phyloP scores from a whole-genome alignment of 768 basidiomycete species.

The Boletales sp. region DNA sequence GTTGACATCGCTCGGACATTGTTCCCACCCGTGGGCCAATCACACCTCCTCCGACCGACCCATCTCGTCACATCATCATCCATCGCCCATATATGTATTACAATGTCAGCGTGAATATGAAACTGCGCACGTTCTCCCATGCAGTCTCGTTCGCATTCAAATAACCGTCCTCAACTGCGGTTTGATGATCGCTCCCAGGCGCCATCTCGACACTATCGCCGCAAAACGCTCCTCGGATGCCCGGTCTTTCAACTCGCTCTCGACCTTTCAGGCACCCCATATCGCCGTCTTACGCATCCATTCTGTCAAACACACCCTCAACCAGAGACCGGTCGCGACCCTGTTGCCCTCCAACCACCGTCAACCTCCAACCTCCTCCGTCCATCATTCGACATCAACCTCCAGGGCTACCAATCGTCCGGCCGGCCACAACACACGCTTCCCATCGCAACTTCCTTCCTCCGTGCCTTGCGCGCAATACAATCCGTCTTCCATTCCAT shows the following conservation, averaged over 20 bases:
- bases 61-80: not conserved
- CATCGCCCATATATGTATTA: not conserved
- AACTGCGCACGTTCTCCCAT: not conserved
- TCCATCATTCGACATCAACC: too few species aligned
- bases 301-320: too few species aligned
- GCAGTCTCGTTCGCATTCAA: not conserved
- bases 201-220: too few species aligned
- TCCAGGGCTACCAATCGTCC: too few species aligned
- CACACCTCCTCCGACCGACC: not conserved
- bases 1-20: constrained; percentile 6
- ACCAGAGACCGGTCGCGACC: too few species aligned
- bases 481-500: constrained; percentile 3
- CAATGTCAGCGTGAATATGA: not conserved
- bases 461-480: not conserved
- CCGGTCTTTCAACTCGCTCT: not conserved
- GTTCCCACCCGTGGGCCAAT: not conserved
- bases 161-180: not conserved
- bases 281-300: too few species aligned
- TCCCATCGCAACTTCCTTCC: not conserved
- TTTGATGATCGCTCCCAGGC: not conserved
- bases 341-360: too few species aligned
- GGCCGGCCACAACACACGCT: not conserved
- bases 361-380: too few species aligned
- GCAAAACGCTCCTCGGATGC: constrained; percentile 1
- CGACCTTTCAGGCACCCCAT: not conserved